Evolutionary conservation across 73 alveolate genomes (phyloP).

Genomic region (Durusdinium trenchii): DNA sequence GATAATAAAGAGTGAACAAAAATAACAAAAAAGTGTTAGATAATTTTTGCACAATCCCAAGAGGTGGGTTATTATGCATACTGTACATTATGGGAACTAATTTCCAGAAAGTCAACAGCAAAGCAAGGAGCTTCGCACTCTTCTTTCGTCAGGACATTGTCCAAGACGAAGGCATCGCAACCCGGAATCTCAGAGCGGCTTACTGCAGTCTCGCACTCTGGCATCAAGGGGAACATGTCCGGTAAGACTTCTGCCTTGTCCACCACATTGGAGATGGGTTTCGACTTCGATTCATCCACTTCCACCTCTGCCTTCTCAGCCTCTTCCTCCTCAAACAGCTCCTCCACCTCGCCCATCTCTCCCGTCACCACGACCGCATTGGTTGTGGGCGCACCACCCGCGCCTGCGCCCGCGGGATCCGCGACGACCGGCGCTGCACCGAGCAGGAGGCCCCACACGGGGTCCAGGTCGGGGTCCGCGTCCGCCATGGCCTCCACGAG

Average conservation of each 20-base stretch:
- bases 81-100: too few relatives aligned
- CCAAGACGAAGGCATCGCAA: constrained; percentile 86
- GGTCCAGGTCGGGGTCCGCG: constrained; percentile 38
- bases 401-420: not conserved
- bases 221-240: not conserved
- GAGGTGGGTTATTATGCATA: too few relatives aligned
- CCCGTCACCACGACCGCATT: not conserved
- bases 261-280: constrained; percentile 80
- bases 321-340: not conserved
- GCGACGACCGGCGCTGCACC: not conserved
- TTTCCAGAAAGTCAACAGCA: too few relatives aligned
- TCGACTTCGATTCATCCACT: not conserved
- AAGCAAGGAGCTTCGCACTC: too few relatives aligned
- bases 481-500: constrained; percentile 19
- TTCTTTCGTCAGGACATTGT: constrained; percentile 24
- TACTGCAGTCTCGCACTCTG: not conserved
- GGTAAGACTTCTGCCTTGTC: constrained; percentile 80
- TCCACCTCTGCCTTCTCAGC: not conserved
- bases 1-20: too few relatives aligned
- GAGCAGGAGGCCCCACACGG: constrained; percentile 41
- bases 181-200: not conserved
- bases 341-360: not conserved
- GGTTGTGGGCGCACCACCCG: not conserved
- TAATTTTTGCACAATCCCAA: too few relatives aligned
- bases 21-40: too few relatives aligned